Percentiles rank a stretch among this genome's conserved stretches.
Evolutionary conservation across 352 stramenopile species (phyloP).

Genomic region (Phytopythium helicoides): DNA sequence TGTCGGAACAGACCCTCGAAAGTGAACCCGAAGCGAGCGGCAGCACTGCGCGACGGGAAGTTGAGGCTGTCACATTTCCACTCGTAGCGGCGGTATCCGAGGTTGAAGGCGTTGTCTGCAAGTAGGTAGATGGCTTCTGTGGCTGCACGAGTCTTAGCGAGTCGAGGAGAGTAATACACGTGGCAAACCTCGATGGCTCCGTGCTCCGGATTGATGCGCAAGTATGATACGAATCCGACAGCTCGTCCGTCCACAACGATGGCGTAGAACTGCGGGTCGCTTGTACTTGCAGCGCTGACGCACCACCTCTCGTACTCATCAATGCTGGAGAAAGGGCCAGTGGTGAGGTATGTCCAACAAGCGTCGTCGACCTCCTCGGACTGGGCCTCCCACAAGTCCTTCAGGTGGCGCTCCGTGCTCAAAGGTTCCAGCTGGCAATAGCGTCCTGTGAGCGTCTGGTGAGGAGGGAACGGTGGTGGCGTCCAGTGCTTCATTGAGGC

Average conservation of each 20-base stretch:
- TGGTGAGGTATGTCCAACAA: slow-evolving; percentile 16
- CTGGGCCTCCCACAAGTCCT: slow-evolving; percentile 12
- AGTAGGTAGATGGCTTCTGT: slow-evolving; percentile 15
- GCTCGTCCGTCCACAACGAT: slow-evolving; percentile 12
- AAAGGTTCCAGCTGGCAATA: slow-evolving; percentile 14
- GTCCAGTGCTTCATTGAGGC: slow-evolving; percentile 9
- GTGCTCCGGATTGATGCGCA: slow-evolving; percentile 11
- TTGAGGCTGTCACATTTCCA: slow-evolving; percentile 19
- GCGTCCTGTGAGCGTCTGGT: slow-evolving; percentile 4
- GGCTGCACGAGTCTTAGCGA: slow-evolving; percentile 11
- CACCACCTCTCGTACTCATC: slow-evolving; percentile 13
- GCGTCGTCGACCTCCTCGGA: slow-evolving; percentile 8
- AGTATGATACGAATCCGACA: slow-evolving; percentile 8
- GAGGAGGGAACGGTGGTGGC: slow-evolving; percentile 9
- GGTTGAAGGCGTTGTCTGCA: slow-evolving; percentile 10
- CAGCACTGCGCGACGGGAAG: slow-evolving; percentile 6
- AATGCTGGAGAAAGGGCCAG: slow-evolving; percentile 8
- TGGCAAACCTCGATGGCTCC: slow-evolving; percentile 16
- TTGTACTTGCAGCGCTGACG: background rate
- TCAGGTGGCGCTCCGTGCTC: slow-evolving; percentile 1
- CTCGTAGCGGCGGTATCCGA: slow-evolving; percentile 14
- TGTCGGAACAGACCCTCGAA: slow-evolving; percentile 16
- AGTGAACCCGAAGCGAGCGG: slow-evolving; percentile 12
- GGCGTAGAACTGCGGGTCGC: slow-evolving; percentile 14
- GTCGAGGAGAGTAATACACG: slow-evolving; percentile 9